phyloP scores from a whole-genome alignment of 2,329 filamentous ascomycete species.

The Cladophialophora immunda region DNA sequence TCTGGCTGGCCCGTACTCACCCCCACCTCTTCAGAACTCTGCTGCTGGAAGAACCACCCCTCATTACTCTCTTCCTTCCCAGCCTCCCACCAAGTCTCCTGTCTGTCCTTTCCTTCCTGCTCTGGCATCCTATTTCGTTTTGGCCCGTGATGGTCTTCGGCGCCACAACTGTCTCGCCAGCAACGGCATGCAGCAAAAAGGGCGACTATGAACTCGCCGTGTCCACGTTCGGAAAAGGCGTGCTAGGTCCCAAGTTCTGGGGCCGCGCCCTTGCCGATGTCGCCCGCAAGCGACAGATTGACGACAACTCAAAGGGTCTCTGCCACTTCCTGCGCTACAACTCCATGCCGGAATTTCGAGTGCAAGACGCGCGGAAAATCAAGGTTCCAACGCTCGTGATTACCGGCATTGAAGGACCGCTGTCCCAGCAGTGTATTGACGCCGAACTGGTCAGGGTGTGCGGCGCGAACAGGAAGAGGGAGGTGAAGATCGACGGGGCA shows the following conservation, averaged over 20 bases:
- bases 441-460: constrained; percentile 20
- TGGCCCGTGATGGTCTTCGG: constrained; percentile 29
- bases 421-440: constrained; percentile 23
- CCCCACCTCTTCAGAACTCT: constrained; percentile 28
- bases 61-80: constrained; percentile 27
- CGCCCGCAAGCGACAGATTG: constrained; percentile 17
- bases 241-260: constrained; percentile 27
- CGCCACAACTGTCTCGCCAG: constrained; percentile 18
- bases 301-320: constrained; percentile 26
- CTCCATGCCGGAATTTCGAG: constrained; percentile 9
- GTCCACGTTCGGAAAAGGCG: constrained; percentile 20
- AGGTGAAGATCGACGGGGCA: constrained; percentile 25
- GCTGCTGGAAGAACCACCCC: constrained; percentile 28
- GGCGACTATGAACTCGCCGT: constrained; percentile 13
- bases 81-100: constrained; percentile 16
- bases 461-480: constrained; percentile 19
- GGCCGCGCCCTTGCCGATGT: constrained; percentile 9
- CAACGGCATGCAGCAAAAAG: constrained; percentile 13
- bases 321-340: constrained; percentile 20
- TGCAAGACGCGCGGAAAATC: constrained; percentile 12
- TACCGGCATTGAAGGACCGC: constrained; percentile 26
- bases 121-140: constrained; percentile 30
- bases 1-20: constrained; percentile 16
- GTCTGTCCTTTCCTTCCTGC: constrained; percentile 23
- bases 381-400: constrained; percentile 24